Evolutionary conservation across 2,329 filamentous ascomycete genomes (phyloP).

Genomic region (Dryadomyces sulphureus): DNA sequence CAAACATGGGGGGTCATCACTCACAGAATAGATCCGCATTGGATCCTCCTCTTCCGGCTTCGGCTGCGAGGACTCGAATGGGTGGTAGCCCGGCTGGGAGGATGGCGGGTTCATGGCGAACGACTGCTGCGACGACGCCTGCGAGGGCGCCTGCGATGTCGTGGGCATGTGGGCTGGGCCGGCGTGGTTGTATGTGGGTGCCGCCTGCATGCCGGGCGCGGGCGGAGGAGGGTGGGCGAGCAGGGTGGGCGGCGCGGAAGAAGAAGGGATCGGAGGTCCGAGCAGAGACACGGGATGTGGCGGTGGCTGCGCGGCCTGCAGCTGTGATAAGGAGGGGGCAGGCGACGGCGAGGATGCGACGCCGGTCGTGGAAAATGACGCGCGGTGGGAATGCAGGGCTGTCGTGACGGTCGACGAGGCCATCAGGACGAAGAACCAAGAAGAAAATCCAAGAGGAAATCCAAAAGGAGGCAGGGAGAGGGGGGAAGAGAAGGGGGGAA

Average conservation of each 20-base stretch:
- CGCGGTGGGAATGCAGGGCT: slow-evolving; percentile 12
- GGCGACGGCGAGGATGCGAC: slow-evolving; percentile 5
- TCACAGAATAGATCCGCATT: slow-evolving; percentile 49
- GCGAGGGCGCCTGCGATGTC: slow-evolving; percentile 16
- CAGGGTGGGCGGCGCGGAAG: not conserved
- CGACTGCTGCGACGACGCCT: slow-evolving; percentile 37
- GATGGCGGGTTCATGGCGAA: slow-evolving; percentile 42
- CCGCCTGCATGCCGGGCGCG: not conserved
- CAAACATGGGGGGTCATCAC: slow-evolving; percentile 11
- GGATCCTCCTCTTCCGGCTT: slow-evolving; percentile 23
- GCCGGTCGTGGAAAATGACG: slow-evolving; percentile 13
- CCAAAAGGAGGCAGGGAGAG: not conserved
- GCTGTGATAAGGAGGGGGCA: not conserved
- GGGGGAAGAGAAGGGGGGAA: not conserved
- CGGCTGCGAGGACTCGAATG: slow-evolving; percentile 19
- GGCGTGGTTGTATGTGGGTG: slow-evolving; percentile 10
- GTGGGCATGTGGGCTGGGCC: slow-evolving; percentile 12
- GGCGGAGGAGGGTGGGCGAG: not conserved
- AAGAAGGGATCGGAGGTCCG: not conserved
- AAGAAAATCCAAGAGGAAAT: not conserved
- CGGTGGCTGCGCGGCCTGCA: not conserved
- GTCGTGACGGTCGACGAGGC: slow-evolving; percentile 23
- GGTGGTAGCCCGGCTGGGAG: slow-evolving; percentile 26
- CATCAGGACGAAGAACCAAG: slow-evolving; percentile 12
- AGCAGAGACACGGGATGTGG: not conserved